Percentiles rank a stretch among this genome's conserved stretches.
phyloP scores from a whole-genome alignment of 108 stramenopile genomes.

The Skeletonema tropicum region DNA sequence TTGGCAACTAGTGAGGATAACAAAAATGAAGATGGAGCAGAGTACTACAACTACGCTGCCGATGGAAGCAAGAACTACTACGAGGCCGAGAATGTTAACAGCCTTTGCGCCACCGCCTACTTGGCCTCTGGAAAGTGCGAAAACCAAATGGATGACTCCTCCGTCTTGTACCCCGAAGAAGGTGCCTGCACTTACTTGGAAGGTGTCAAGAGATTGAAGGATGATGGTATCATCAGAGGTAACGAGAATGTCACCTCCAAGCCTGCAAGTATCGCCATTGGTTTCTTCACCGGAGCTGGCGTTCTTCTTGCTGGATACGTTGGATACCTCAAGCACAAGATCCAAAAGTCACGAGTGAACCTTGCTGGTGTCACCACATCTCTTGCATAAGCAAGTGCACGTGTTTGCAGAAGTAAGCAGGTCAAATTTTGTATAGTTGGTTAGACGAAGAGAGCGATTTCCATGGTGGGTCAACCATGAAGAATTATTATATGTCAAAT shows the following conservation, averaged over 20 bases:
- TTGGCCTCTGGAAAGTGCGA: slow-evolving; percentile 83
- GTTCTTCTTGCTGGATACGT: slow-evolving; percentile 80
- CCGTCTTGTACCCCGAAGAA: slow-evolving; percentile 77
- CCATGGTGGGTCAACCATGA: too few species aligned
- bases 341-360: slow-evolving; percentile 44
- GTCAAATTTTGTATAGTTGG: background rate
- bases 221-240: slow-evolving; percentile 84
- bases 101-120: slow-evolving; percentile 71
- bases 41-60: slow-evolving; percentile 48
- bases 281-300: slow-evolving; percentile 70
- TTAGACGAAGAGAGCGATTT: background rate
- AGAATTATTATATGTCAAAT: too few species aligned
- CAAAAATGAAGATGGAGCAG: slow-evolving; percentile 11
- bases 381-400: slow-evolving; percentile 22
- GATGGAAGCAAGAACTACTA: slow-evolving; percentile 55
- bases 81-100: slow-evolving; percentile 49
- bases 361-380: slow-evolving; percentile 37
- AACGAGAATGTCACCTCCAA: slow-evolving; percentile 62
- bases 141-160: slow-evolving; percentile 52
- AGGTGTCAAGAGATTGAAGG: slow-evolving; percentile 81
- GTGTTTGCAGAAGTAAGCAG: background rate
- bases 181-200: slow-evolving; percentile 84
- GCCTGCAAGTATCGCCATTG: slow-evolving; percentile 75
- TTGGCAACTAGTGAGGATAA: slow-evolving; percentile 33
- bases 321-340: slow-evolving; percentile 72